phyloP scores from a whole-genome alignment of 768 basidiomycete species.

The Chalciporus sphaerocephalus region DNA sequence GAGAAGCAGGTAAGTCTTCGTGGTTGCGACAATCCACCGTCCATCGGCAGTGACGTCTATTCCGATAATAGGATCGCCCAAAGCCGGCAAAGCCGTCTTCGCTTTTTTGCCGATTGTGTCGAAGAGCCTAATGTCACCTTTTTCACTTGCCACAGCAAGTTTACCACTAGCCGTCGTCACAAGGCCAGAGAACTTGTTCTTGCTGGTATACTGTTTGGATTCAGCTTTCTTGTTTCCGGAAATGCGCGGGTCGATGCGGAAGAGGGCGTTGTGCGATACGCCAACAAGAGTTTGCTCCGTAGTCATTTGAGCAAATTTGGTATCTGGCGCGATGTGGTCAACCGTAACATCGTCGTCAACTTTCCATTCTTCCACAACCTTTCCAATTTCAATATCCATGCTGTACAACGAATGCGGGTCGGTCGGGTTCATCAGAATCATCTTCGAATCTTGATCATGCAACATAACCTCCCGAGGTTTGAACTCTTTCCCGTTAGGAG shows the following conservation, averaged over 20 bases:
- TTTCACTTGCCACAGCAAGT: slow-evolving; percentile 91
- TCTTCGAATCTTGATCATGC: slow-evolving; percentile 93
- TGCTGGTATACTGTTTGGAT: slow-evolving; percentile 92
- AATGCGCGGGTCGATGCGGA: slow-evolving; percentile 95
- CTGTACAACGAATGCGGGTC: slow-evolving; percentile 80
- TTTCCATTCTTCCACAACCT: slow-evolving; percentile 98
- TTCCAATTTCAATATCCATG: slow-evolving; percentile 92
- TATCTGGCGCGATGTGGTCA: slow-evolving; percentile 85
- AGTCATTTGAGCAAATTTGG: slow-evolving; percentile 93
- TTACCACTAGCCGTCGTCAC: slow-evolving; percentile 83
- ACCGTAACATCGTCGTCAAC: slow-evolving; percentile 87
- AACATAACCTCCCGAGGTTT: slow-evolving; percentile 90
- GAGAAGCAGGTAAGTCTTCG: slow-evolving; percentile 86
- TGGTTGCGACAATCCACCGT: slow-evolving; percentile 93
- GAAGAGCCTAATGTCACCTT: slow-evolving; percentile 94
- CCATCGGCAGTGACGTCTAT: slow-evolving; percentile 93
- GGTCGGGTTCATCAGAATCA: slow-evolving; percentile 84
- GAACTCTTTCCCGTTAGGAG: slow-evolving; percentile 78
- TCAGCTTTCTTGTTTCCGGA: slow-evolving; percentile 87
- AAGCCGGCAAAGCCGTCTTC: slow-evolving; percentile 92
- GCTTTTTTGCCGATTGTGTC: slow-evolving; percentile 98
- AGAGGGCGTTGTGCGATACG: slow-evolving; percentile 88
- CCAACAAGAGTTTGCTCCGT: slow-evolving; percentile 91
- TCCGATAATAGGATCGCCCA: slow-evolving; percentile 93
- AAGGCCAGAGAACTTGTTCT: slow-evolving; percentile 93